Evolutionary conservation across 1,139 yeast species (phyloP).

Genomic region (Yamadazyma friedrichii): DNA sequence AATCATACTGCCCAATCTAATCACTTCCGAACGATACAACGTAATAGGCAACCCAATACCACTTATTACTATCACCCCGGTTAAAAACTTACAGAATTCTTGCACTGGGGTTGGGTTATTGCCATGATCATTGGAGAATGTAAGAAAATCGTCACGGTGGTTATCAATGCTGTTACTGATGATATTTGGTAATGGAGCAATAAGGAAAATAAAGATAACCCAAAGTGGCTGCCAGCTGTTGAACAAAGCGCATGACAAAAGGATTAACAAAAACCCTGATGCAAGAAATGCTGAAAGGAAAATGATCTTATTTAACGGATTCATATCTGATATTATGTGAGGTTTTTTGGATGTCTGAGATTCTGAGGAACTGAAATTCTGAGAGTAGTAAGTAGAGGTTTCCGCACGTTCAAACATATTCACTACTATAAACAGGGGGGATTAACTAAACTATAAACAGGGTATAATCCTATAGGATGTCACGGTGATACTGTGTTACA

Average conservation of each 20-base stretch:
- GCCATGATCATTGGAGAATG: slow-evolving; percentile 52
- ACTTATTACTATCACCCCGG: slow-evolving; percentile 66
- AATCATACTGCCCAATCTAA: slow-evolving; percentile 55
- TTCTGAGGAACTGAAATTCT: background rate
- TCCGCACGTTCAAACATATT: slow-evolving; percentile 1
- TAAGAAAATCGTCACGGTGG: slow-evolving; percentile 59
- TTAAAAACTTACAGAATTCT: slow-evolving; percentile 59
- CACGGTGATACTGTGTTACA: too few species aligned
- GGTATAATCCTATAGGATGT: too few species aligned
- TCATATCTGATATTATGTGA: slow-evolving; percentile 19
- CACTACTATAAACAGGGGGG: slow-evolving; percentile 1
- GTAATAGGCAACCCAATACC: slow-evolving; percentile 68
- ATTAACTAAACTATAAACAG: background rate
- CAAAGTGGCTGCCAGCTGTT: slow-evolving; percentile 70
- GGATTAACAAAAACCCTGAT: slow-evolving; percentile 68
- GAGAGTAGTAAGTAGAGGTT: background rate
- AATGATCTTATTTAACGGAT: slow-evolving; percentile 69
- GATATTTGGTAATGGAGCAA: slow-evolving; percentile 72
- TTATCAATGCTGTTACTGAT: slow-evolving; percentile 42
- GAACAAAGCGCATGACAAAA: slow-evolving; percentile 71
- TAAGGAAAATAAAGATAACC: slow-evolving; percentile 61
- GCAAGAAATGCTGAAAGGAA: slow-evolving; percentile 71
- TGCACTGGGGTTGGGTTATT: slow-evolving; percentile 47
- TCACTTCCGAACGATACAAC: slow-evolving; percentile 58
- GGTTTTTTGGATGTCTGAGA: background rate